Base-by-base conservation (phyloP, 345 rosid species). In the Excoecaria cochinchinensis region DNA sequence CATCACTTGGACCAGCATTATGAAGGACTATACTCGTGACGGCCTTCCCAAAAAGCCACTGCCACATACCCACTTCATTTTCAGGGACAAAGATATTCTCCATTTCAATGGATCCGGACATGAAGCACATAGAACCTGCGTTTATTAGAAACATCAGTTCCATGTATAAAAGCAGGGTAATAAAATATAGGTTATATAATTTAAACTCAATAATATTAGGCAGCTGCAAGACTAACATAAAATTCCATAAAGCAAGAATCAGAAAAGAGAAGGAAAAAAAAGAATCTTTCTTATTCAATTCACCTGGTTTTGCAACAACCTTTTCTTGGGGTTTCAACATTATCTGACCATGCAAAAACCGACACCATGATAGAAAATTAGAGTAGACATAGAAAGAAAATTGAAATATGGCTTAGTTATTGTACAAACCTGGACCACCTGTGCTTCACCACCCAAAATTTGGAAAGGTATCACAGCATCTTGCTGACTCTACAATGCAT, bases 401-500 rank as follows among this genome's bases (percentile, higher is more conserved):
- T 52, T 10, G 8, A 22, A 42, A 24, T 38, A 55, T 67, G 70
- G 39, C 68, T 3, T n/a, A 47, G 21, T 24, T 65, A 53, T 17
- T 64, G 44, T 8, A 79, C 75, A 11, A 76, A 95, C 99, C 99
- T 93, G 99, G 82, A 92, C 89, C 64, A 96, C 88, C 73, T 96
- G 99, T 40, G 98, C 98, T 88, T 96, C 99, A 77, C 99, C 99
- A 69, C 99, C 99, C 81, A 96, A 79, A 79, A 96, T 93, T 77
- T 96, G 98, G 82, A 93, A 96, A 15, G 99, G 90, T 69, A 87
- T 88, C 72, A 96, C 67, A 5, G 86, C 90, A 82, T 92, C 98
- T 79, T 93, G 91, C 58, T 85, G 98, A 85, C 90, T 92, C 99
- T 92, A 83, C 84, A 81, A 31, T 24, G 68, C 67, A 83, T 55